These are phyloP conservation scores for Casaregolazyma suthepensis DNA, from an alignment of 1,139 yeast species.

Conservation along the genomic window DNA sequence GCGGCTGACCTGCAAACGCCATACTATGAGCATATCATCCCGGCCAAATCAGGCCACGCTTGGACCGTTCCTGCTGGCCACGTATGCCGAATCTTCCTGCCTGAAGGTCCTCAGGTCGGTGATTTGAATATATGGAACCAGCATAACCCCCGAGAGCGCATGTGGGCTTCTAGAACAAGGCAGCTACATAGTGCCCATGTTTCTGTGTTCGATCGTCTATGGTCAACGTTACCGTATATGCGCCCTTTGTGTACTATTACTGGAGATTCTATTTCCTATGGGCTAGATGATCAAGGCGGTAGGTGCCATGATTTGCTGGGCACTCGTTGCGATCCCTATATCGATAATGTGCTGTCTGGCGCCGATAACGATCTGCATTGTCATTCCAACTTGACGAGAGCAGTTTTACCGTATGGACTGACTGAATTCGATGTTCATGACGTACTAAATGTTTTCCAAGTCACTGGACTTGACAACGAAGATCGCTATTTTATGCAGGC, in stretches of 20 bases:
- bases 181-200: conserved; percentile 65
- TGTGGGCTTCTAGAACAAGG: conserved; percentile 67
- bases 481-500: conserved; percentile 70
- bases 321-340: conserved; percentile 65
- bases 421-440: conserved; percentile 64
- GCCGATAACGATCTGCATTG: conserved; percentile 63
- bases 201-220: conserved; percentile 52
- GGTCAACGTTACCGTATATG: conserved; percentile 59
- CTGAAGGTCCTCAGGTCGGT: conserved; percentile 67
- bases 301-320: conserved; percentile 62
- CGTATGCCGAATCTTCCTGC: conserved; percentile 54
- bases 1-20: conserved; percentile 38
- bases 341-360: conserved; percentile 50
- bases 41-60: conserved; percentile 53
- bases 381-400: conserved; percentile 57
- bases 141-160: conserved; percentile 55
- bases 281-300: conserved; percentile 59
- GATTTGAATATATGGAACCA: conserved; percentile 61
- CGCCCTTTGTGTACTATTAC: conserved; percentile 61
- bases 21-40: conserved; percentile 38
- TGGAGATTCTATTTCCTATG: conserved; percentile 49
- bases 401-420: conserved; percentile 53
- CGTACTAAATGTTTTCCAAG: conserved; percentile 63
- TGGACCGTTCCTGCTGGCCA: conserved; percentile 56
- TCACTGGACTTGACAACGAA: conserved; percentile 57